Base-by-base conservation (phyloP, 2,329 filamentous ascomycete species). In the Tympanopsis confertula region DNA sequence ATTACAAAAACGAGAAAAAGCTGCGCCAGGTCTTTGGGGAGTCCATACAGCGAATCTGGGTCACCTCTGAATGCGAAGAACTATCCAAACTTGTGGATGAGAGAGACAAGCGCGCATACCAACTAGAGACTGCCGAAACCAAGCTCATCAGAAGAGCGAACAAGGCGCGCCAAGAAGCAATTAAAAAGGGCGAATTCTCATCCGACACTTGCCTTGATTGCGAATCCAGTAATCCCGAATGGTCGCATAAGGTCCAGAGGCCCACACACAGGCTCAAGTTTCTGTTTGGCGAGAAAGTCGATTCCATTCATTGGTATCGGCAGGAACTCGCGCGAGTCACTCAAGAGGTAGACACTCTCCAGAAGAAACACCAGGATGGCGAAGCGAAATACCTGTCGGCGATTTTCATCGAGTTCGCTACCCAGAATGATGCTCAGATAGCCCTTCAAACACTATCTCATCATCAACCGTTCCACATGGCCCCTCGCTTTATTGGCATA, bases 41-140 rank as follows among this genome's bases (percentile, higher is more conserved):
- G 7, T 33, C 30, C 22, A 61, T 65, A 20, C 56, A 52, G 42
- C 55, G 57, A 19, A 56, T 65, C 20, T 69, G 65, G 65, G 56
- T 66, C 14, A 61, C 63, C 1, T 62, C 58, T 28, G 56, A 69
- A 41, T 56, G 55, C 30, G 62, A 64, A 36, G 55, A 64, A 33
- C 51, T 69, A 7, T 53, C 61, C 4, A 48, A 62, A 3, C 42
- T 66, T n/a, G 54, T 67, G 3, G 55, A 60, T 19, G 52, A 66
- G 39, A 56, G 63, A 17, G 59, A 65, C 40, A 55, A 58, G 19
- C 57, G 56, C 19, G 61, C 58, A 1, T 41, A 57, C 38, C 60
- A 60, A 39, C 50, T 69, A 13, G 65, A 69, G 42, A 50, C 49
- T 17, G 63, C 55, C 7, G 60, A 68, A 43, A 55, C 65, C 29